A percentile compares a stretch with the other conserved stretches of the same genome.
phyloP scores from a whole-genome alignment of 441 rosid species.

The Adansonia gregorii region DNA sequence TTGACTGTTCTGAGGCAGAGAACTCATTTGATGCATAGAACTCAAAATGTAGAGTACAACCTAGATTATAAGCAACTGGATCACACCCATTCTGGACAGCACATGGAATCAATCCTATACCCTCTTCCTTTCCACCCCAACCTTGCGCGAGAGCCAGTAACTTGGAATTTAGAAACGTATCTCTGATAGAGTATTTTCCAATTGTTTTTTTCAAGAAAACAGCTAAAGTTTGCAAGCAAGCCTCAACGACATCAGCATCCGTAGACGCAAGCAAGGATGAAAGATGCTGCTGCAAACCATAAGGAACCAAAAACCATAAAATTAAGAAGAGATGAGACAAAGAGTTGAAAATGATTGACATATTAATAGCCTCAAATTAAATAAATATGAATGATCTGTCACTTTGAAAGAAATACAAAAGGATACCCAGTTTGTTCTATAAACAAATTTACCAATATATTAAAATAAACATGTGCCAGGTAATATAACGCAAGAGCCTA shows the following conservation, averaged over 20 bases:
- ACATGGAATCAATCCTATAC: constrained; percentile 89
- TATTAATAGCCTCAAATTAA: constrained; percentile 14
- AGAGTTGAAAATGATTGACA: constrained; percentile 10
- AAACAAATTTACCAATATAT: too few species aligned
- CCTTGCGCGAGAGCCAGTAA: constrained; percentile 96
- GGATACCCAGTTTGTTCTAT: background rate
- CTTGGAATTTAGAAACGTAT: constrained; percentile 74
- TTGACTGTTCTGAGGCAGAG: constrained; percentile 45
- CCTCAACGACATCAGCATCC: constrained; percentile 95
- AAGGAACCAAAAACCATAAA: constrained; percentile 34
- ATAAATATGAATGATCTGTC: background rate
- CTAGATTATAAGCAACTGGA: constrained; percentile 72
- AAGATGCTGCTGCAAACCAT: constrained; percentile 88
- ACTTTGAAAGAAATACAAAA: constrained; percentile 17
- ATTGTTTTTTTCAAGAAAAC: constrained; percentile 82
- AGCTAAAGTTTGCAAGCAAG: constrained; percentile 88
- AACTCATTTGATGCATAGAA: constrained; percentile 64
- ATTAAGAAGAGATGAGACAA: constrained; percentile 22
- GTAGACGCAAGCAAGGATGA: constrained; percentile 91
- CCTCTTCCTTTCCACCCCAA: constrained; percentile 99
- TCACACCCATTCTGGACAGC: constrained; percentile 70
- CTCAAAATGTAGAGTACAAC: constrained; percentile 96
- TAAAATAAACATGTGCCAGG: too few species aligned
- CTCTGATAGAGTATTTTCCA: constrained; percentile 85
- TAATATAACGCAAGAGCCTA: background rate